Percentiles rank a stretch among this genome's conserved stretches.
Evolutionary conservation across 495 filamentous ascomycete species (phyloP).

Genomic region (Neurospora tetraspora): DNA sequence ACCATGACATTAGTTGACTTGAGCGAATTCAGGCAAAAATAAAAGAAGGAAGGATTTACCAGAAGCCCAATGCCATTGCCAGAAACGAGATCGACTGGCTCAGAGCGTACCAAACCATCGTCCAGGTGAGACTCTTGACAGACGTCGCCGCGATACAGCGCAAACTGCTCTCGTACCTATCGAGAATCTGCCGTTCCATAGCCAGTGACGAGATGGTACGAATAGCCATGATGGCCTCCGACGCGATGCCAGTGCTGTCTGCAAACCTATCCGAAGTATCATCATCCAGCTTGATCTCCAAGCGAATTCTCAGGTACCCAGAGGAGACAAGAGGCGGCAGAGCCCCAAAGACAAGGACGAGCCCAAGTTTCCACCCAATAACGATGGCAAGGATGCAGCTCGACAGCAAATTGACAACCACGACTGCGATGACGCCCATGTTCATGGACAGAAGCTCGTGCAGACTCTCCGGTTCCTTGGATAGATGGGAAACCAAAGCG

Average conservation of each 20-base stretch:
- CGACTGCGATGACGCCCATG: constrained; percentile 35
- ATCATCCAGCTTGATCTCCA: constrained; percentile 43
- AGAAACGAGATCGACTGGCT: constrained; percentile 30
- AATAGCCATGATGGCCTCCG: constrained; percentile 45
- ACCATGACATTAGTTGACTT: not conserved
- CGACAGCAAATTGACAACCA: constrained; percentile 36
- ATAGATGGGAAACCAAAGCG: constrained; percentile 45
- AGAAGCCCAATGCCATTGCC: constrained; percentile 33
- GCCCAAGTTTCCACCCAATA: constrained; percentile 44
- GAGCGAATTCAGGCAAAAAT: no score
- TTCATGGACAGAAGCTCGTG: constrained; percentile 50
- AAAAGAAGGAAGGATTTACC: no score
- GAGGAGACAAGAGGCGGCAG: constrained; percentile 32
- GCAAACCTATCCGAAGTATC: constrained; percentile 41
- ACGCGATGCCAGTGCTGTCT: constrained; percentile 44
- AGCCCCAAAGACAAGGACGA: constrained; percentile 33
- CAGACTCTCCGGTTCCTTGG: constrained; percentile 45
- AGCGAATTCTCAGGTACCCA: constrained; percentile 38
- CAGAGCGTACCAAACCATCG: constrained; percentile 29
- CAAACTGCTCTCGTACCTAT: constrained; percentile 28
- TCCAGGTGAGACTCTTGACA: constrained; percentile 24
- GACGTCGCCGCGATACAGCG: constrained; percentile 22
- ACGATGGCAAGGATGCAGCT: constrained; percentile 36
- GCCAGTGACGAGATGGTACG: constrained; percentile 46
- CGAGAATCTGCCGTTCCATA: constrained; percentile 39